Percentiles rank a stretch among this genome's conserved stretches.
Evolutionary conservation across 2,329 filamentous ascomycete species (phyloP).

Genomic region (Fusarium tjaetaba): DNA sequence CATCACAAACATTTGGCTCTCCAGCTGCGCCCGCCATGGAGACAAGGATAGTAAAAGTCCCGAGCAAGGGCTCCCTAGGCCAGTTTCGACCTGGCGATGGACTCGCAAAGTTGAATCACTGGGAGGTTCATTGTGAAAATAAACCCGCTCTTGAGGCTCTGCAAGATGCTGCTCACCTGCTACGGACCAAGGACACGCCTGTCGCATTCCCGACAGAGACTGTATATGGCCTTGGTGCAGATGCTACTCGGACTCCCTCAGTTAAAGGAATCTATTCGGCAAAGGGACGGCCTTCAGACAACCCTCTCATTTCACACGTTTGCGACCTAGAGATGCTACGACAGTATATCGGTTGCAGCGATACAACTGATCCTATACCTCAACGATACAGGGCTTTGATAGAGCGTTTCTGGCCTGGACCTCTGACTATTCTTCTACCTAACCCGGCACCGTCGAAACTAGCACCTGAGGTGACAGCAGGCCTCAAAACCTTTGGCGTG

Average conservation of each 20-base stretch:
- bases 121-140: constrained; percentile 51
- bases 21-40: constrained; percentile 47
- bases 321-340: constrained; percentile 82
- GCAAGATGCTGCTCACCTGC: constrained; percentile 70
- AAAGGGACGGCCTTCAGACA: constrained; percentile 91
- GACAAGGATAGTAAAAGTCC: constrained; percentile 53
- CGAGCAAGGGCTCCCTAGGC: constrained; percentile 47
- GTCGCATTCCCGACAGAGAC: constrained; percentile 98
- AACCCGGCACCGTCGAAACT: constrained; percentile 75
- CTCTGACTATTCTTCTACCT: constrained; percentile 88
- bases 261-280: constrained; percentile 93
- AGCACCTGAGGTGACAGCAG: constrained; percentile 92
- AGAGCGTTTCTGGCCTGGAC: constrained; percentile 90
- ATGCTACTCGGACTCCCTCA: constrained; percentile 85
- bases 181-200: constrained; percentile 74
- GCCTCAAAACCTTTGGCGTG: constrained; percentile 84
- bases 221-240: constrained; percentile 95
- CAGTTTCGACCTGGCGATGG: constrained; percentile 46
- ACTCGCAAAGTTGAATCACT: constrained; percentile 52
- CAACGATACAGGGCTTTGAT: constrained; percentile 82
- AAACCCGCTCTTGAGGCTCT: constrained; percentile 56
- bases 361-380: constrained; percentile 63
- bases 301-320: constrained; percentile 94
- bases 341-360: constrained; percentile 60
- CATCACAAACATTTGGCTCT: constrained; percentile 33